These are phyloP conservation scores for Aspergillus nomiae DNA, from an alignment of 2,329 filamentous ascomycete genomes.

Conservation along the genomic window DNA sequence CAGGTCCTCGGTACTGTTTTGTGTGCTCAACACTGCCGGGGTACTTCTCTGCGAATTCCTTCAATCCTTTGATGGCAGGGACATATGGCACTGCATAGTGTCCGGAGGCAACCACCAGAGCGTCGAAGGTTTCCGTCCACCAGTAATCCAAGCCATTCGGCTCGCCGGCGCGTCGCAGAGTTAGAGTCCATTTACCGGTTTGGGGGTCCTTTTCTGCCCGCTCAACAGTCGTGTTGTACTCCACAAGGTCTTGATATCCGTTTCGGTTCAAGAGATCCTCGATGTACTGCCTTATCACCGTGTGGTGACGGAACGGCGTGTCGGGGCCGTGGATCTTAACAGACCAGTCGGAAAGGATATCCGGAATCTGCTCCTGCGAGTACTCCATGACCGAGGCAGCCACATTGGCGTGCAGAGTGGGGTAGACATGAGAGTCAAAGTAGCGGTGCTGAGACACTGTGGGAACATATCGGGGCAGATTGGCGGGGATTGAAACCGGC, in stretches of 20 bases:
- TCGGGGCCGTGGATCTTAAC: constrained; percentile 55
- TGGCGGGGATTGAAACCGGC: constrained; percentile 49
- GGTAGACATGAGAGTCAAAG: constrained; percentile 62
- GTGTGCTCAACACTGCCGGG: constrained; percentile 45
- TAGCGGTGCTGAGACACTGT: constrained; percentile 52
- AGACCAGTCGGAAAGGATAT: constrained; percentile 43
- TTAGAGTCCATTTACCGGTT: constrained; percentile 55
- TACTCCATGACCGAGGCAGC: constrained; percentile 62
- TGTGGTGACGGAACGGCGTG: constrained; percentile 65
- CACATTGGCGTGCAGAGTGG: constrained; percentile 67
- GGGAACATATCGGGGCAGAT: constrained; percentile 51
- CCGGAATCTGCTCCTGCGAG: constrained; percentile 57
- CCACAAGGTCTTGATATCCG: constrained; percentile 52
- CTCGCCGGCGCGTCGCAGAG: constrained; percentile 46
- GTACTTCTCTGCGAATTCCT: constrained; percentile 40
- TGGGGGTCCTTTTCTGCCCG: constrained; percentile 52
- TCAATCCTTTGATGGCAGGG: constrained; percentile 45
- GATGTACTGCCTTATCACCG: constrained; percentile 59
- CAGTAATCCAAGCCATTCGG: constrained; percentile 53
- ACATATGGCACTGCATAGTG: constrained; percentile 62
- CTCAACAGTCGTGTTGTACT: constrained; percentile 63
- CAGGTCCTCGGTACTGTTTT: constrained; percentile 41
- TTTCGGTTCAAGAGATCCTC: constrained; percentile 57
- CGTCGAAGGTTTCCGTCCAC: constrained; percentile 66
- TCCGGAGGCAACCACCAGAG: constrained; percentile 61